phyloP scores from a whole-genome alignment of 805 yeast species.

The Ogataea salicorniae region DNA sequence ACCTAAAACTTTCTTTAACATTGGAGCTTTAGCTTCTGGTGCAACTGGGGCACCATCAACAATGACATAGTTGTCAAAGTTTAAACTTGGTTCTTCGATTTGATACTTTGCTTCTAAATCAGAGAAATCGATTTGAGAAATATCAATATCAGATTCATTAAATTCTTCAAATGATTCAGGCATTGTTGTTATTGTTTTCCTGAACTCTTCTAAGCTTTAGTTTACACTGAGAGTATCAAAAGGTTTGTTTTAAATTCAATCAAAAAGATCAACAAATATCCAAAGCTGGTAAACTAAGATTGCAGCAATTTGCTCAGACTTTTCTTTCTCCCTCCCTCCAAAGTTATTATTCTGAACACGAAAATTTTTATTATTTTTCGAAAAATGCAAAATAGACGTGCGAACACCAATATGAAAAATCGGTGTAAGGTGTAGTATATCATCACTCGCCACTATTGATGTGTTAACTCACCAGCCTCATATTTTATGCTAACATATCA shows the following conservation, averaged over 20 bases:
- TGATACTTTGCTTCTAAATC: constrained; percentile 78
- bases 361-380: not conserved
- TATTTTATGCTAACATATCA: too few relatives aligned
- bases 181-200: constrained; percentile 9
- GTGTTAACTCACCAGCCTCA: too few relatives aligned
- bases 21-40: constrained; percentile 81
- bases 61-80: constrained; percentile 72
- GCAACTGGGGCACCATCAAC: constrained; percentile 96
- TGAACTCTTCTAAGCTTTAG: too few relatives aligned
- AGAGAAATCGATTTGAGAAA: constrained; percentile 65
- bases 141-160: constrained; percentile 39
- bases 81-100: constrained; percentile 50
- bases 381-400: not conserved
- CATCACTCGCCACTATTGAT: too few relatives aligned
- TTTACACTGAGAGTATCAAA: too few relatives aligned
- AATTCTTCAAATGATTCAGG: constrained; percentile 21
- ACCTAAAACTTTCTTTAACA: constrained; percentile 76
- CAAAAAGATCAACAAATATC: too few relatives aligned
- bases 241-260: too few relatives aligned
- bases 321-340: too few relatives aligned
- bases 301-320: too few relatives aligned
- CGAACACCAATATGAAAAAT: not conserved
- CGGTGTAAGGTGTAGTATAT: too few relatives aligned
- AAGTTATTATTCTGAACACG: not conserved
- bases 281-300: too few relatives aligned